Conservation (phyloP, 352 stramenopile genomes). For the Albugo candida region DNA sequence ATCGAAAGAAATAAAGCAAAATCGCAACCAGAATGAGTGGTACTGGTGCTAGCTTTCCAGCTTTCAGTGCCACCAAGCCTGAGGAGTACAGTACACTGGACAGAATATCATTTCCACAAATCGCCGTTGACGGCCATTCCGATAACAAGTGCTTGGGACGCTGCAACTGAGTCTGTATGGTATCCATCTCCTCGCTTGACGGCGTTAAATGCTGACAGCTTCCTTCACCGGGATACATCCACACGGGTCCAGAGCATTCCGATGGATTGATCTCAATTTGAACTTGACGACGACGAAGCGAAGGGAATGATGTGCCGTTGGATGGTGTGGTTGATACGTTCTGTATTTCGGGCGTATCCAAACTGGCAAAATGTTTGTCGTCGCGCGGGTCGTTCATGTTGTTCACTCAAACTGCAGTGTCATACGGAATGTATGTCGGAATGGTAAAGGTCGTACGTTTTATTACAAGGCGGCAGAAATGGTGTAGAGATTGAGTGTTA, state of each 20-base stretch:
- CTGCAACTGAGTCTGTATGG: constrained; percentile 16
- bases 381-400: no score
- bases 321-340: no score
- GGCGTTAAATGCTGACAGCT: constrained; percentile 16
- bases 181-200: constrained; percentile 14
- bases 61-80: constrained; percentile 17
- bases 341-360: no score
- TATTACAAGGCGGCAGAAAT: no score
- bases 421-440: no score
- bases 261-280: constrained; percentile 25
- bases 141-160: constrained; percentile 19
- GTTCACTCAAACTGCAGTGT: no score
- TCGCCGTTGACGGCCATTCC: constrained; percentile 58
- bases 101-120: constrained; percentile 81
- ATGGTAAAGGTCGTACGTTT: no score
- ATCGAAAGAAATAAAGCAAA: constrained; percentile 35
- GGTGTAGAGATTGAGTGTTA: no score
- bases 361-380: no score
- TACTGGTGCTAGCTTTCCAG: constrained; percentile 62
- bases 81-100: constrained; percentile 62
- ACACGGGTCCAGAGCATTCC: constrained; percentile 9
- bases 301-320: no score
- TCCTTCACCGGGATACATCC: constrained; percentile 22
- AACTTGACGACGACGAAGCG: constrained; percentile 19
- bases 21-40: constrained; percentile 47